These are phyloP conservation scores for Erodium texanum DNA, from an alignment of 441 rosid species.

Conservation along the genomic window DNA sequence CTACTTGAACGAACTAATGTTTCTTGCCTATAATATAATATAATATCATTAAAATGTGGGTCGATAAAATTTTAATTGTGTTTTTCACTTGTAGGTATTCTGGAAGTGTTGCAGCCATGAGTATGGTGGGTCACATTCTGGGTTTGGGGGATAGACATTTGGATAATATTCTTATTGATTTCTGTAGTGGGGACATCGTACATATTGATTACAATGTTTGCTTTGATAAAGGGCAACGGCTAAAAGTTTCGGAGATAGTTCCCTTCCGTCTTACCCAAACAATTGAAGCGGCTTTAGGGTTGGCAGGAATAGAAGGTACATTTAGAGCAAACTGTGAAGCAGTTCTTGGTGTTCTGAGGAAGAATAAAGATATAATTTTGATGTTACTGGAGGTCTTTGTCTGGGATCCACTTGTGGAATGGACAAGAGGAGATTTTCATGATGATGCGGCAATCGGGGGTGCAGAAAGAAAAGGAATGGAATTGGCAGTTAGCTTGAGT, in stretches of 20 bases:
- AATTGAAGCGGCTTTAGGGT: slow-evolving; percentile 84
- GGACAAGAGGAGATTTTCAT: slow-evolving; percentile 96
- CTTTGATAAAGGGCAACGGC: slow-evolving; percentile 92
- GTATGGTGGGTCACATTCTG: slow-evolving; percentile 93
- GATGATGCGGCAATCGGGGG: slow-evolving; percentile 98
- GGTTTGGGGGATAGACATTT: slow-evolving; percentile 98
- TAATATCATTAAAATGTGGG: background rate
- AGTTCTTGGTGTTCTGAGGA: slow-evolving; percentile 66
- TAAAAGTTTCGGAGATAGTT: slow-evolving; percentile 93
- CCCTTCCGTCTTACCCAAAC: slow-evolving; percentile 96
- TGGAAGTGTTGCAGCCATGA: slow-evolving; percentile 96
- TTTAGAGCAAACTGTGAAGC: slow-evolving; percentile 93
- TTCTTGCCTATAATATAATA: slow-evolving; percentile 3
- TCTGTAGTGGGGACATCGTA: slow-evolving; percentile 87
- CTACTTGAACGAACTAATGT: background rate
- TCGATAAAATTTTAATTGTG: slow-evolving; percentile 7
- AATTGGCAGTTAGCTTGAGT: slow-evolving; percentile 96
- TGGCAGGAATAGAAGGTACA: slow-evolving; percentile 89
- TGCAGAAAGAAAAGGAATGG: slow-evolving; percentile 99
- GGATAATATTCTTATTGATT: slow-evolving; percentile 95
- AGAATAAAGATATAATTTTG: slow-evolving; percentile 77
- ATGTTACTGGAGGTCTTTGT: slow-evolving; percentile 92
- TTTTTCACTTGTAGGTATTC: slow-evolving; percentile 61
- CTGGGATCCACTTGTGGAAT: slow-evolving; percentile 98
- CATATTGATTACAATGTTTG: slow-evolving; percentile 98